phyloP scores from a whole-genome alignment of 1,284 basidiomycete genomes.

The Veloboletus limbatus region DNA sequence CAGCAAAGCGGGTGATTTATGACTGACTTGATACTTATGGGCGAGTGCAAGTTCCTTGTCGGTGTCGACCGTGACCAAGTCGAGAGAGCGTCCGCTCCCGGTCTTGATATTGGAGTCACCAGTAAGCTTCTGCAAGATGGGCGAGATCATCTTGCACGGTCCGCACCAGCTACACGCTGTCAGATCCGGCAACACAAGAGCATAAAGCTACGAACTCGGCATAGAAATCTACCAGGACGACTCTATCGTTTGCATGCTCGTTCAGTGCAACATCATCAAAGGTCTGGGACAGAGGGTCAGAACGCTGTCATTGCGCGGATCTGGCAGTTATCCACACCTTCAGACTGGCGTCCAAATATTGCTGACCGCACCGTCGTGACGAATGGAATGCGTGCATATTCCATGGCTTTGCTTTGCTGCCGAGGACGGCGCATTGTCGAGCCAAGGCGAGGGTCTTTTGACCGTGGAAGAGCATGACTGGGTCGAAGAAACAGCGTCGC shows the following conservation, averaged over 20 bases:
- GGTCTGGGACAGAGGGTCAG: constrained; percentile 37
- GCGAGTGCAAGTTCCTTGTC: constrained; percentile 54
- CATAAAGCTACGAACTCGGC: constrained; percentile 55
- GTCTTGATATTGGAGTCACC: constrained; percentile 43
- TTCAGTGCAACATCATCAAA: constrained; percentile 45
- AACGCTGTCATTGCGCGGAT: neutral
- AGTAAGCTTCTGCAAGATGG: constrained; percentile 56
- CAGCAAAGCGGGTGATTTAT: neutral
- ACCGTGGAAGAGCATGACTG: constrained; percentile 16
- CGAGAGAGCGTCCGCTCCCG: constrained; percentile 54
- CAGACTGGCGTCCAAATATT: constrained; percentile 35
- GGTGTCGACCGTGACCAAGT: constrained; percentile 67
- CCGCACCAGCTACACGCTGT: constrained; percentile 60
- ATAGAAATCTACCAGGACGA: constrained; percentile 74
- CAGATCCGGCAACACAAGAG: constrained; percentile 3
- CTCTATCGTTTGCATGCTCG: constrained; percentile 41
- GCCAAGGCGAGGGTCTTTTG: constrained; percentile 8
- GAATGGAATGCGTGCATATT: constrained; percentile 21
- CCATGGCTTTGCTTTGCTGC: constrained; percentile 7
- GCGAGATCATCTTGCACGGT: constrained; percentile 68
- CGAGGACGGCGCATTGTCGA: constrained; percentile 8
- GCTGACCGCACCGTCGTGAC: constrained; percentile 28
- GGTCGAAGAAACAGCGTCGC: neutral
- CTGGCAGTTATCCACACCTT: constrained; percentile 29
- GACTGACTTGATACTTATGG: constrained; percentile 46